Base-by-base conservation (phyloP, 108 stramenopile genomes). In the Skeletonema grethae region DNA sequence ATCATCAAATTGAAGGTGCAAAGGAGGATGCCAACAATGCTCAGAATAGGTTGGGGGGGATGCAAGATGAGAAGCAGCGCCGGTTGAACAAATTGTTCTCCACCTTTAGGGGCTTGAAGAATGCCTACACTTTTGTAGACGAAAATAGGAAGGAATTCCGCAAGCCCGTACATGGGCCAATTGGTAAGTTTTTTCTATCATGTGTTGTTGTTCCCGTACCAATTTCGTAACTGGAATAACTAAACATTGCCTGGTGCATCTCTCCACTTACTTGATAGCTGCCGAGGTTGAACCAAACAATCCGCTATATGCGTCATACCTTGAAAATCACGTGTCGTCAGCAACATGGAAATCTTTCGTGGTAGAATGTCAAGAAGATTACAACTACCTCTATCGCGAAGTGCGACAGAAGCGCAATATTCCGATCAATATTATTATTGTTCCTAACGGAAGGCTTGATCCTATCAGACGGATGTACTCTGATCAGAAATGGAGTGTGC, bases 321-420 rank as follows among this genome's bases (percentile, higher is more conserved):
- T 94, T 28, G 95, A 96, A 77, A 72, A 82, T 18, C 90, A 90
- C 39, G 90, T 91, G 10, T 29, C 86, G 4, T 83, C 80, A 20
- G 32, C 67, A 7, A 70, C 84, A 15, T 82, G 92, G 66, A 84
- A 83, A 41, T 46, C 87, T 8, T 92, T 87, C 63, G 86, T 96
- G 8, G 90, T 92, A 1, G 86, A 93, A 77, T 79, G 79, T 60
- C 82, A 78, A 50, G 86, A 90, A 59, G 95, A 93, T 61, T 86
- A 91, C 67, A 84, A 96, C 57, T 70, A 87, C 22, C 75, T 96
- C 16, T 94, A 90, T 65, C 50, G 76, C 0, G 75, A 85, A 30
- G 63, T 90, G n/a, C 80, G 89, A 6, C 66, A 86, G 60, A 85
- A 88, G 63, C 74, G 63, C 22, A 76, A 75, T 1, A 71, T 91